Evolutionary conservation across 2,329 filamentous ascomycete genomes (phyloP), one percentile per base, ranked within the genome.

Genomic region (Sporothrix pseudoabietina): DNA sequence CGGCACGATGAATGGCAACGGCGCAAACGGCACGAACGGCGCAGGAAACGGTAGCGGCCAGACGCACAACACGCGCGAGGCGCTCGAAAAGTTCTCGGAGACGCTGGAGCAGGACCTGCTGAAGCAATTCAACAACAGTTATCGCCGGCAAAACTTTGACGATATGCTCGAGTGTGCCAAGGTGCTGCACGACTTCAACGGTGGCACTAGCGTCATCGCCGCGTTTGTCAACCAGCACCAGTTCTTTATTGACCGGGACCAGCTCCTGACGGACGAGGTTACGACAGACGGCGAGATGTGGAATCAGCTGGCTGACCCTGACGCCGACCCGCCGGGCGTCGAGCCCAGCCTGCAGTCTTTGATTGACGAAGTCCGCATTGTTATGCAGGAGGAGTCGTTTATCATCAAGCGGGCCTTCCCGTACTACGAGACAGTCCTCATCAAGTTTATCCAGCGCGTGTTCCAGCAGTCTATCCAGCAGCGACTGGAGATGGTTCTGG

Each of bases 381-480:
- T 98, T 63, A 94, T 98, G 82, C 95, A 98, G 80, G 95, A 98
- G 79, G 96, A 99, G 79, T 98, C 95, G 10, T 93, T 94, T 77
- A 97, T 98, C 80, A 98, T 99, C 81, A 97, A 96, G 81, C 90
- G 94, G 70, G 95, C 96, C 0, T 99, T 99, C 79, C 96, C 96
- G 0, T 98, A 94, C 81, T 95, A 97, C 77, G 96, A 99, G 78
- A 94, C 95, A 74, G 96, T 99, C 0, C 84, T 99, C 69, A 91
- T 91, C 76, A 95, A 95, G 78, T 99, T 99, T 78, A 87, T 99
- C 70, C 96, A 99, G 82, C 89, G 96, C 77, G 92, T 99, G 12
- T 99, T 99, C 79, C 96, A 99, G 80, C 96, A 99, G 82, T 98
- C 95, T 1, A 94, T 99, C 75, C 97, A 99, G 82, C 95, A 98